Conservation (phyloP, 2,329 filamentous ascomycete genomes). For the Venturia aucupariae region DNA sequence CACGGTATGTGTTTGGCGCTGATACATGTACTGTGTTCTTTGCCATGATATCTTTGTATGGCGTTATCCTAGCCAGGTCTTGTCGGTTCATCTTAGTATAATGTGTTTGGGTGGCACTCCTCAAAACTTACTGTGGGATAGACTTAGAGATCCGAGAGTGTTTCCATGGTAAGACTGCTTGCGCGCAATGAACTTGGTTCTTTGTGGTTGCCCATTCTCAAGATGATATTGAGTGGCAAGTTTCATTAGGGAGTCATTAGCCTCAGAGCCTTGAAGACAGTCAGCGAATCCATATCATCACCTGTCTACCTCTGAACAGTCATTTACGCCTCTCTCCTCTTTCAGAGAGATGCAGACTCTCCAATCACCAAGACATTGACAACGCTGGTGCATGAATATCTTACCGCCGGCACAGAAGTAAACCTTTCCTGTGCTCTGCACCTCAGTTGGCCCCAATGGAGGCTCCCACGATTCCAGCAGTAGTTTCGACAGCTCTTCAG, state of each 20-base stretch:
- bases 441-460: not conserved
- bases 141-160: conserved; percentile 56
- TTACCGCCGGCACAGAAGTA: conserved; percentile 2
- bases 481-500: conserved; percentile 43
- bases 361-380: not conserved
- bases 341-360: not conserved
- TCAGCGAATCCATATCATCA: conserved; percentile 19
- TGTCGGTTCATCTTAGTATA: conserved; percentile 41
- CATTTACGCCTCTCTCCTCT: not conserved
- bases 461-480: conserved; percentile 11
- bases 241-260: conserved; percentile 60
- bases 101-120: not conserved
- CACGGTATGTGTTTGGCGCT: conserved; percentile 58
- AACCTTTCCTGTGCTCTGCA: not conserved
- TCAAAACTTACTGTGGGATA: not conserved
- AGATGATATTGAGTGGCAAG: conserved; percentile 58
- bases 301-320: not conserved
- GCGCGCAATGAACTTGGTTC: conserved; percentile 55
- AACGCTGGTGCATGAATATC: not conserved
- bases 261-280: conserved; percentile 42
- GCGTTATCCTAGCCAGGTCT: conserved; percentile 48
- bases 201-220: conserved; percentile 45
- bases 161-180: conserved; percentile 61
- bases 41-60: conserved; percentile 52
- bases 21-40: conserved; percentile 52